A percentile compares a stretch with the other conserved stretches of the same genome.
Evolutionary conservation across 2,329 filamentous ascomycete species (phyloP).

Genomic region (Paramyrothecium sp.): DNA sequence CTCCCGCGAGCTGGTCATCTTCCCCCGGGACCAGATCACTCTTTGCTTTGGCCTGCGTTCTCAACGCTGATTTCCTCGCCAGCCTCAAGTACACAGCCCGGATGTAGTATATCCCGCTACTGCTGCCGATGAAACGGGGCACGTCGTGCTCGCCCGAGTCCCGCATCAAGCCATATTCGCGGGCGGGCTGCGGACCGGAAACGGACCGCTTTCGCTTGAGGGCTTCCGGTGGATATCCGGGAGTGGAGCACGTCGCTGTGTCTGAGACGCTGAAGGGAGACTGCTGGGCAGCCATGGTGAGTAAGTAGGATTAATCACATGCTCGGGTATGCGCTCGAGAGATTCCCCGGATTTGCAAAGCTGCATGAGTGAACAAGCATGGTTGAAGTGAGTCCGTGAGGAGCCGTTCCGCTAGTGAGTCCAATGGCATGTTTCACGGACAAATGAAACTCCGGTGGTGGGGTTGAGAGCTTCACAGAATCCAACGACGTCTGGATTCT

Average conservation of each 20-base stretch:
- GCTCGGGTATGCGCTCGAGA: not conserved
- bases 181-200: slow-evolving; percentile 21
- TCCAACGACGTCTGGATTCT: not conserved
- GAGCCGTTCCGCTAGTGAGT: not conserved
- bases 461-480: slow-evolving; percentile 10
- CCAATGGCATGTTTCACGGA: slow-evolving; percentile 14
- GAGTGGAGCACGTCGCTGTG: slow-evolving; percentile 18
- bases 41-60: slow-evolving; percentile 13
- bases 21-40: slow-evolving; percentile 51
- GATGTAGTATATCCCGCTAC: slow-evolving; percentile 59
- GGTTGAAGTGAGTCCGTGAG: not conserved
- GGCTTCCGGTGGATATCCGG: slow-evolving; percentile 13
- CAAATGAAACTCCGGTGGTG: slow-evolving; percentile 24
- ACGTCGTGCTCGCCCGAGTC: slow-evolving; percentile 42
- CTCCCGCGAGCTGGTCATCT: slow-evolving; percentile 46
- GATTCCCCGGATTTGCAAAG: not conserved
- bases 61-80: slow-evolving; percentile 18
- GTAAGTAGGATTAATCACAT: not conserved
- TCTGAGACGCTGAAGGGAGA: slow-evolving; percentile 27
- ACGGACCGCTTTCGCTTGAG: slow-evolving; percentile 28
- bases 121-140: slow-evolving; percentile 55
- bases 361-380: not conserved
- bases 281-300: slow-evolving; percentile 22
- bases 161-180: slow-evolving; percentile 45
- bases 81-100: slow-evolving; percentile 52